A percentile compares a stretch with the other conserved stretches of the same genome.
Evolutionary conservation across 1,284 basidiomycete species (phyloP).

Genomic region (Tranzscheliella williamsii): DNA sequence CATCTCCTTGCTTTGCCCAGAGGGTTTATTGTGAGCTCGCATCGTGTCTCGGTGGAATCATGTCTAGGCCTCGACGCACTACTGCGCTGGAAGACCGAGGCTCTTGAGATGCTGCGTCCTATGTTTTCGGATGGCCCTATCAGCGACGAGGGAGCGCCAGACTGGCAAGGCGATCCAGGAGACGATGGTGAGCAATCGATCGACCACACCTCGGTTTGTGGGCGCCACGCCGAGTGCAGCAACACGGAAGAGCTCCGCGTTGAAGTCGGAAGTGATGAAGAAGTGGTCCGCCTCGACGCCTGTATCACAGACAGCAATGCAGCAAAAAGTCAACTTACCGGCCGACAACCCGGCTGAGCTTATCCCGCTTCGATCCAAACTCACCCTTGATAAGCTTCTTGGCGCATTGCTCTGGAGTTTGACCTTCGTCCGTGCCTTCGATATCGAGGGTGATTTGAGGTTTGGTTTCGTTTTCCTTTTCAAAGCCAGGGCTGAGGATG

Average conservation of each 20-base stretch:
- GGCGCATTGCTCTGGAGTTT: constrained; percentile 73
- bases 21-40: no score
- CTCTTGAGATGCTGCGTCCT: constrained; percentile 15
- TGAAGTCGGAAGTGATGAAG: constrained; percentile 55
- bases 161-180: constrained; percentile 41
- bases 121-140: constrained; percentile 30
- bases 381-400: constrained; percentile 70
- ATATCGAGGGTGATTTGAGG: constrained; percentile 78
- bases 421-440: constrained; percentile 75
- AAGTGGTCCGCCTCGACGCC: constrained; percentile 45
- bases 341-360: no score
- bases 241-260: constrained; percentile 47
- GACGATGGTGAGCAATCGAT: constrained; percentile 32
- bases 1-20: no score
- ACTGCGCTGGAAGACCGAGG: constrained; percentile 1
- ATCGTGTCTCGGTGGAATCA: no score
- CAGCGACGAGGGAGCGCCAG: constrained; percentile 50
- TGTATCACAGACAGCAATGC: background rate
- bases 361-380: constrained; percentile 27
- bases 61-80: no score
- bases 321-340: background rate
- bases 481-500: constrained; percentile 79
- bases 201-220: constrained; percentile 38
- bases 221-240: constrained; percentile 47
- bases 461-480: constrained; percentile 79